Evolutionary conservation across 768 basidiomycete species (phyloP).

Genomic region (Leccinum incarnatum): DNA sequence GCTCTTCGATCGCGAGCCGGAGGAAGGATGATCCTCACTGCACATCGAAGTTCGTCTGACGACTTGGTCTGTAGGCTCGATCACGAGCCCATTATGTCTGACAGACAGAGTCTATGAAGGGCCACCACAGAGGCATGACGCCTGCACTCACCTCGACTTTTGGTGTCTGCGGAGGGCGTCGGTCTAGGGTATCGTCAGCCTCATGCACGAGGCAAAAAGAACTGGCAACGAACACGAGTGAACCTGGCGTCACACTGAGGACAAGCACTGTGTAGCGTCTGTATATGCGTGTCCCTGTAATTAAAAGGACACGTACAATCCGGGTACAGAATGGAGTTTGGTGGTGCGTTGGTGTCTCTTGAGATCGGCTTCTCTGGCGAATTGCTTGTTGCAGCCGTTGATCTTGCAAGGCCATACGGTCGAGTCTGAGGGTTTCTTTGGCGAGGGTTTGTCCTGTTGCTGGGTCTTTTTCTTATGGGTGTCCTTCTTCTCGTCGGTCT

Average conservation of each 20-base stretch:
- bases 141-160: conserved; percentile 60
- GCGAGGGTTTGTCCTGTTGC: conserved; percentile 43
- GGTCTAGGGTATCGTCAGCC: conserved; percentile 45
- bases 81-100: conserved; percentile 64
- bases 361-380: conserved; percentile 78
- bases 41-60: conserved; percentile 20
- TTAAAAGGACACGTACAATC: conserved; percentile 49
- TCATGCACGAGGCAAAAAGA: conserved; percentile 11
- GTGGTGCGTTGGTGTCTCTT: conserved; percentile 82
- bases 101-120: conserved; percentile 1
- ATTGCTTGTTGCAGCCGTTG: conserved; percentile 77
- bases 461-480: conserved; percentile 38
- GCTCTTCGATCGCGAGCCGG: conserved; percentile 47
- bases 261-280: conserved; percentile 49
- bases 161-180: conserved; percentile 79
- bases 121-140: conserved; percentile 1
- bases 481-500: conserved; percentile 45
- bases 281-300: conserved; percentile 17
- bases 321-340: conserved; percentile 70
- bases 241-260: conserved; percentile 81
- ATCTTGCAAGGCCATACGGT: conserved; percentile 79
- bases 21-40: conserved; percentile 32
- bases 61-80: conserved; percentile 43
- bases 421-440: conserved; percentile 49
- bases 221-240: conserved; percentile 56